These are phyloP conservation scores for Candida insectalens DNA, from an alignment of 805 yeast genomes.

Conservation along the genomic window DNA sequence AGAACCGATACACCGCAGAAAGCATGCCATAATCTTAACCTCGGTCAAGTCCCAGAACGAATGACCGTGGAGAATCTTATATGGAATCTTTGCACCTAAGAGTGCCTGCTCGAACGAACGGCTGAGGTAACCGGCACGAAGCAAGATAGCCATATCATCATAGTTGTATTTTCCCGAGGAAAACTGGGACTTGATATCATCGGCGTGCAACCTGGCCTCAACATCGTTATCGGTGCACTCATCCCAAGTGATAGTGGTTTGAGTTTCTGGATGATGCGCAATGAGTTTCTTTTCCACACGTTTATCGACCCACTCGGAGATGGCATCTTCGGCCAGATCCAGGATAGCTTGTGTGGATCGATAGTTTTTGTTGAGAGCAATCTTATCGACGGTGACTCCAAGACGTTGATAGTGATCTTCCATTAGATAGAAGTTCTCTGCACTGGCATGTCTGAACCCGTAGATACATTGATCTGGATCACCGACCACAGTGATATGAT, in stretches of 20 bases:
- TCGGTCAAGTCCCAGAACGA: slow-evolving; percentile 78
- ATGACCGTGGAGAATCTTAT: slow-evolving; percentile 58
- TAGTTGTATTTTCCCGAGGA: slow-evolving; percentile 31
- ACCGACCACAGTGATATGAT: slow-evolving; percentile 81
- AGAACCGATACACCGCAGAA: slow-evolving; percentile 51
- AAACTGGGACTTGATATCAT: slow-evolving; percentile 39
- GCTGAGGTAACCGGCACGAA: slow-evolving; percentile 55
- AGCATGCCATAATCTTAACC: slow-evolving; percentile 51
- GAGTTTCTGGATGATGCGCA: slow-evolving; percentile 31
- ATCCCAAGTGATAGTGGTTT: slow-evolving; percentile 38
- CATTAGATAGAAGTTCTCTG: slow-evolving; percentile 57
- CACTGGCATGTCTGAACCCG: slow-evolving; percentile 74
- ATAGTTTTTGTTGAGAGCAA: slow-evolving; percentile 60
- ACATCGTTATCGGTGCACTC: slow-evolving; percentile 29
- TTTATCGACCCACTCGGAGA: slow-evolving; percentile 44
- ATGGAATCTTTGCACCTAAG: slow-evolving; percentile 46
- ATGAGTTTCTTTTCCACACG: slow-evolving; percentile 33
- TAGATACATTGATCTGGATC: slow-evolving; percentile 96
- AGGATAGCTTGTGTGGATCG: slow-evolving; percentile 68
- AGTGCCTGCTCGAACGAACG: slow-evolving; percentile 57
- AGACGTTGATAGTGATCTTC: slow-evolving; percentile 21
- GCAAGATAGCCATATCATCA: slow-evolving; percentile 64
- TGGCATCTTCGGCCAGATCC: slow-evolving; percentile 51
- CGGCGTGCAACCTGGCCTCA: slow-evolving; percentile 53
- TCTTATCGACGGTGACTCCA: slow-evolving; percentile 11